Base-by-base conservation (phyloP, 345 rosid species). In the Aquilaria yunnanensis region DNA sequence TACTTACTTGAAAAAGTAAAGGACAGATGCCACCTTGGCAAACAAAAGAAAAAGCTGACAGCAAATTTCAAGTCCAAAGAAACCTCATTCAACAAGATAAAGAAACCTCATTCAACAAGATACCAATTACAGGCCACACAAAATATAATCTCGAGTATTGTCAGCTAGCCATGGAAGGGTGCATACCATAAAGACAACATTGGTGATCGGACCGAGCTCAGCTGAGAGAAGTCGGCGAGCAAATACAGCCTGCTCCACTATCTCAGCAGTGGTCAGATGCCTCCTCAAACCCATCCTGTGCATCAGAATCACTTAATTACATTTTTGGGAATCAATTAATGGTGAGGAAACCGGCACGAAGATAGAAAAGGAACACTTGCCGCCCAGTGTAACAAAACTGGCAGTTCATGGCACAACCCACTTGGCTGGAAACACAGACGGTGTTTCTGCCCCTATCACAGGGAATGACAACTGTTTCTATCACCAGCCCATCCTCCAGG, bases 371-470 rank as follows among this genome's bases (percentile, higher is more conserved):
- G 32, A 46, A 59, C 11, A 41, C 78, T 74, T 67, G 67, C 96
- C 99, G 86, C 72, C 99, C 92, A 54, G 96, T 85, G 75, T 72
- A 94, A 75, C 96, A 94, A 83, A 90, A 94, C 72, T 94, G 99
- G 70, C 99, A 94, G 72, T 88, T 88, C 97, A 94, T 88, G 58
- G 95, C 95, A 45, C 96, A 93, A 12, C 97, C 97, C 9, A 86
- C 97, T 78, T 90, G 96, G 60, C 99, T 90, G 10, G 99, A 88
- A 58, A 90, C 96, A 57, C 97, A 94, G 66, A 94, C 92, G 10
- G 97, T 94, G 10, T 78, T 83, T 75, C 97, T 86, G 51, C 95
- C 95, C 14, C 91, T 75, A 73, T 83, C 84, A 13, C 97, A 90
- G 51, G 99, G 99, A 70, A 90, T 90, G 62, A 85, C 76, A 59